A percentile compares a stretch with the other conserved stretches of the same genome.
phyloP scores from a whole-genome alignment of 331 rosid genomes.

The Stylosanthes scabra region DNA sequence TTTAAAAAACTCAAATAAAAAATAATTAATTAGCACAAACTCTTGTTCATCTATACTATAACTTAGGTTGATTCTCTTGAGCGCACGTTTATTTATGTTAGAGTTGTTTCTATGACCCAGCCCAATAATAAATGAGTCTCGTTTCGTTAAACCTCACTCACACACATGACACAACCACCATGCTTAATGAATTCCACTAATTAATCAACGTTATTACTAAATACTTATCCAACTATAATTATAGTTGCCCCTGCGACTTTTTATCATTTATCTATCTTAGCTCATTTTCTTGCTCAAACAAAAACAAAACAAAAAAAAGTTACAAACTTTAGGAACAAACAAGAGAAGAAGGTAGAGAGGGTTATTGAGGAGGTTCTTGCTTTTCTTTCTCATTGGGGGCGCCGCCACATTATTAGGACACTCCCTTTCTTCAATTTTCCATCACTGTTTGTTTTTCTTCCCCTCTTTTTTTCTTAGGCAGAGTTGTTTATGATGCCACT shows the following conservation, averaged over 20 bases:
- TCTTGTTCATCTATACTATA: too few relatives aligned
- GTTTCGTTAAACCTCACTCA: background rate
- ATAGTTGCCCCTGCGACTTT: constrained; percentile 43
- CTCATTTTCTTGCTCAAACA: constrained; percentile 21
- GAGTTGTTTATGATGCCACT: constrained; percentile 38
- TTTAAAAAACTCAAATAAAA: too few relatives aligned
- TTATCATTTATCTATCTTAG: constrained; percentile 25
- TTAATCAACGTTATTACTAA: background rate
- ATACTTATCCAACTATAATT: background rate
- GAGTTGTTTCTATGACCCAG: constrained; percentile 13
- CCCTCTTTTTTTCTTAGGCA: background rate
- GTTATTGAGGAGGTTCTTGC: constrained; percentile 15
- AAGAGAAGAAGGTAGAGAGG: background rate
- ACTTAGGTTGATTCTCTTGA: too few relatives aligned
- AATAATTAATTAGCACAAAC: too few relatives aligned
- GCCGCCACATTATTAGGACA: constrained; percentile 28
- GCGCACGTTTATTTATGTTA: too few relatives aligned
- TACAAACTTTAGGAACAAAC: constrained; percentile 24
- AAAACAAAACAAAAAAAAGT: constrained; percentile 26
- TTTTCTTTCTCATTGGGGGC: constrained; percentile 15
- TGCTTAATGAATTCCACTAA: background rate
- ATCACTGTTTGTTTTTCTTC: constrained; percentile 16
- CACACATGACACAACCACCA: background rate
- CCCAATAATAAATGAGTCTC: background rate
- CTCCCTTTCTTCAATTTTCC: constrained; percentile 16